phyloP scores from a whole-genome alignment of 1,139 yeast species.

The Hyphopichia pseudoburtonii region DNA sequence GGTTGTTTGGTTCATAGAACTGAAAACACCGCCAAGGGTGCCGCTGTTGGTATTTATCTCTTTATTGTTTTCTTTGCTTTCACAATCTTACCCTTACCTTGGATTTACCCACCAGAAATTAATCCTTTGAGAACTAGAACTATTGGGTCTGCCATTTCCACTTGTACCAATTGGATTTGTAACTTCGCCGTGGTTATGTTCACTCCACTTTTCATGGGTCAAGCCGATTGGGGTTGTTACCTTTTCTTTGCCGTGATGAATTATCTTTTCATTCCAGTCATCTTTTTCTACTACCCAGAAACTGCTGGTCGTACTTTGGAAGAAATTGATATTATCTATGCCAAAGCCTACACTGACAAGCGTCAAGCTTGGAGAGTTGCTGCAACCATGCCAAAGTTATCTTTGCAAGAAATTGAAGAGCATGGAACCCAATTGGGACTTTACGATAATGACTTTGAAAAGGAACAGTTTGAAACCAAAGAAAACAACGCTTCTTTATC shows the following conservation, averaged over 20 bases:
- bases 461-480: constrained; percentile 32
- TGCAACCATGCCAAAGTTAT: constrained; percentile 48
- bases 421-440: constrained; percentile 50
- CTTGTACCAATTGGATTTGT: constrained; percentile 49
- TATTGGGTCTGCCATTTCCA: constrained; percentile 51
- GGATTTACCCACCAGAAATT: constrained; percentile 64
- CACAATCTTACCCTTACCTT: constrained; percentile 58
- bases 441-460: constrained; percentile 42
- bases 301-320: constrained; percentile 50
- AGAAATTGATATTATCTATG: constrained; percentile 46
- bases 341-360: constrained; percentile 48
- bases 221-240: constrained; percentile 44
- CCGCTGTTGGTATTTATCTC: constrained; percentile 53
- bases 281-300: constrained; percentile 49
- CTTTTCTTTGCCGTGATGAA: constrained; percentile 44
- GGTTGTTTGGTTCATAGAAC: constrained; percentile 41
- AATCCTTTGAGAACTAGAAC: constrained; percentile 64
- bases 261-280: constrained; percentile 38
- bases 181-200: constrained; percentile 51
- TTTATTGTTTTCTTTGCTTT: constrained; percentile 56
- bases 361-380: constrained; percentile 54
- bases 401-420: constrained; percentile 45
- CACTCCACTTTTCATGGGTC: constrained; percentile 43
- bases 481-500: constrained; percentile 22
- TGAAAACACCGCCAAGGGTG: constrained; percentile 40